Conservation (phyloP, 345 rosid genomes). For the Populus tremula region DNA sequence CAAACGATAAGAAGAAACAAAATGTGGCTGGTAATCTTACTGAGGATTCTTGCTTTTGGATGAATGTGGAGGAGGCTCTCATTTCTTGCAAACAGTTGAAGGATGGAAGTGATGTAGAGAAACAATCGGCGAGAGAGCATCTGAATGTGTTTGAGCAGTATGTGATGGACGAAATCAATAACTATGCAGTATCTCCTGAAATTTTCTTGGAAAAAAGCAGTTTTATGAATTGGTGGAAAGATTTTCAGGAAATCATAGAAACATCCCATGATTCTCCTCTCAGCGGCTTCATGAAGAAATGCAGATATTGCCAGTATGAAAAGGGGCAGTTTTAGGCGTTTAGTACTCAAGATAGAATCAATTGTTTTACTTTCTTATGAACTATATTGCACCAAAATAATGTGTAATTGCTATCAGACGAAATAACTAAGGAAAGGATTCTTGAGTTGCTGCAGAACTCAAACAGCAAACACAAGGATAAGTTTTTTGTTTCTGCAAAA, state of each 20-base stretch:
- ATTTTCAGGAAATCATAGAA: conserved; percentile 32
- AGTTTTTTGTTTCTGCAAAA: too few relatives aligned
- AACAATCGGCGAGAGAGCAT: not conserved
- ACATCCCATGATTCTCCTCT: conserved; percentile 25
- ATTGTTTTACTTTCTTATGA: not conserved
- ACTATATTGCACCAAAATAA: not conserved
- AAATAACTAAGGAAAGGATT: not conserved
- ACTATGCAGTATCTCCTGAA: conserved; percentile 58
- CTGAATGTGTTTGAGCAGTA: conserved; percentile 39
- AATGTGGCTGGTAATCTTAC: conserved; percentile 34
- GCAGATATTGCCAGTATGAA: conserved; percentile 28
- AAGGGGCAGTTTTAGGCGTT: conserved; percentile 3
- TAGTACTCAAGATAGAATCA: not conserved
- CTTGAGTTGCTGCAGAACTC: not conserved
- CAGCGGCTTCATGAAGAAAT: conserved; percentile 36
- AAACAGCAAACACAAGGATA: not conserved
- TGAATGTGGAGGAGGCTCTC: conserved; percentile 66
- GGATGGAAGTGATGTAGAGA: conserved; percentile 5
- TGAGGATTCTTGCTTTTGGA: conserved; percentile 83
- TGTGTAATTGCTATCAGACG: not conserved
- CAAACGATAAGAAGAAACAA: not conserved
- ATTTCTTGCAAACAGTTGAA: conserved; percentile 18
- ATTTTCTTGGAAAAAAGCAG: conserved; percentile 57
- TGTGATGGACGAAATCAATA: conserved; percentile 34
- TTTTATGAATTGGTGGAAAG: conserved; percentile 71